These are phyloP conservation scores for Hericium erinaceus DNA, from an alignment of 768 basidiomycete genomes.

Conservation along the genomic window DNA sequence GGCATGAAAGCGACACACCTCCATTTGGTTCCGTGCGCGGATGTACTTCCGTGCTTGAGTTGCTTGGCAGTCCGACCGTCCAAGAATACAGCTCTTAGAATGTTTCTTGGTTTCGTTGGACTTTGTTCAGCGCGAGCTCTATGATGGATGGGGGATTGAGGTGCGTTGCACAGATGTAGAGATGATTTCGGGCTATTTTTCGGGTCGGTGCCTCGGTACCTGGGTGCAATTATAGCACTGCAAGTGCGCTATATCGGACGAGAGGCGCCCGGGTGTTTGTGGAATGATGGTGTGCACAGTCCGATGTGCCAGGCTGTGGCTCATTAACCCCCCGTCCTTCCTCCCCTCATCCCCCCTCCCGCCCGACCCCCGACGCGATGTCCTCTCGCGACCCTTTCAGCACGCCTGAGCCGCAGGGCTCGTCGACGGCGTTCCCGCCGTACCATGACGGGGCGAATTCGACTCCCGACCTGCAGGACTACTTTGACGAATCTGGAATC, in stretches of 20 bases:
- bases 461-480: slow-evolving; percentile 1
- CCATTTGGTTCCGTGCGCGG: too few species aligned
- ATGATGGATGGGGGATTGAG: too few species aligned
- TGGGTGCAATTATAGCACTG: background rate
- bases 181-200: too few species aligned
- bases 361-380: background rate
- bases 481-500: slow-evolving; percentile 1
- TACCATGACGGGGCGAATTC: background rate
- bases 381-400: slow-evolving; percentile 5
- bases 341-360: background rate
- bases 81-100: too few species aligned
- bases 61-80: too few species aligned
- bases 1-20: too few species aligned
- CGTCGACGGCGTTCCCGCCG: background rate
- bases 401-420: slow-evolving; percentile 1
- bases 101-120: too few species aligned
- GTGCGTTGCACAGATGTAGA: too few species aligned
- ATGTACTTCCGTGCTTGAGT: too few species aligned
- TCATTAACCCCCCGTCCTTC: background rate
- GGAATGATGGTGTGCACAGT: background rate
- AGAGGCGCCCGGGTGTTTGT: background rate
- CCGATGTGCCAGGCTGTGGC: background rate
- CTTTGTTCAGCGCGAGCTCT: too few species aligned
- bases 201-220: background rate
- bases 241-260: background rate